Evolutionary conservation across 352 stramenopile species (phyloP), one percentile per base, ranked within the genome.

Genomic region (Pythium brassicae): DNA sequence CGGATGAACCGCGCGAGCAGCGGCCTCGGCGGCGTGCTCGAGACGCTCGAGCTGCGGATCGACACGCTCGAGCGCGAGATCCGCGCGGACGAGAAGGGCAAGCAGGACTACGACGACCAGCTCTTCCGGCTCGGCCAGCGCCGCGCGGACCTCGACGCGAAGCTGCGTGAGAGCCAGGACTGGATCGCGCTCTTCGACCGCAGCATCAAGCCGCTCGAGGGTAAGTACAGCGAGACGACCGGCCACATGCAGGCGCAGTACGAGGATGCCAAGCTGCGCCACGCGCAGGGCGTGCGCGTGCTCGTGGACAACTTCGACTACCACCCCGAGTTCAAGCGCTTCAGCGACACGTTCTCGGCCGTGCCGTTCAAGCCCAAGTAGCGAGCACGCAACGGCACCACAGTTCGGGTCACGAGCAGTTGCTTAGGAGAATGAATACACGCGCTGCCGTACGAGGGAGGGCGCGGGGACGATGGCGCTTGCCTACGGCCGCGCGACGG

Each of bases 231-330:
- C 12, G 79, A 82, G 39, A 90, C 86, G 19, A 95, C 87, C 4
- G 69, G 75, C 51, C 61, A 68, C 47, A 96, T 96, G 78, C 71
- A 85, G 46, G 59, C 71, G 29, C 81, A 92, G 61, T 95, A 96
- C 62, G 81, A 92, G 42, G 79, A 92, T n/a, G 87, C 86, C 46
- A 95, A 95, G 57, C 55, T 81, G 15, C 79, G 87, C 32, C 87
- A 96, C 51, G 81, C 79, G 1, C 79, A 93, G 53, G 87, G 86
- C 37, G 86, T 96, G 34, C 57, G 77, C 39, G 77, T 96, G 53
- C 78, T 96, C 32, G 86, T 95, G 49, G 71, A 93, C 35, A 85
- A 95, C 52, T 96, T 96, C 50, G 81, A 93, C 57, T 95, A 96
- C 63, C 86, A 96, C 55, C 87, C 87, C 6, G 82, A 90, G 58